These are phyloP conservation scores for Somion occarium DNA, from an alignment of 1,284 basidiomycete species.

Conservation along the genomic window DNA sequence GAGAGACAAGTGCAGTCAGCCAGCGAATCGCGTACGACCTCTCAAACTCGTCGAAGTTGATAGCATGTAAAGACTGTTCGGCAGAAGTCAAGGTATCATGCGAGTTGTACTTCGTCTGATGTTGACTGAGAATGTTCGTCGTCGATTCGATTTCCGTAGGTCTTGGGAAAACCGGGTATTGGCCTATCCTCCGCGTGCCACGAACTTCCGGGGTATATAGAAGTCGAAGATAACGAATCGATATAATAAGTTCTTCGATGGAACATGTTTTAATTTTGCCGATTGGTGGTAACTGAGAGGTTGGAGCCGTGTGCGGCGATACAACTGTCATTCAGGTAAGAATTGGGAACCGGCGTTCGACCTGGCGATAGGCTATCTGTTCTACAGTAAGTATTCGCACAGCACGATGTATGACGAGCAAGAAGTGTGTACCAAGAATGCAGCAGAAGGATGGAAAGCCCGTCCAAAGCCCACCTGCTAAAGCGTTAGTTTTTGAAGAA, in stretches of 20 bases:
- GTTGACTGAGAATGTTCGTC: background rate
- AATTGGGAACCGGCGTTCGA: background rate
- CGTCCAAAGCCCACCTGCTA: background rate
- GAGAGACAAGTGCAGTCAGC: constrained; percentile 56
- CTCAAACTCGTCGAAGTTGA: constrained; percentile 59
- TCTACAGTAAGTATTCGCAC: background rate
- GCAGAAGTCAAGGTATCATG: no score
- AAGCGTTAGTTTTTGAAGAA: no score
- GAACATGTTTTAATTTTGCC: constrained; percentile 19
- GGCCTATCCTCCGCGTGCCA: constrained; percentile 29
- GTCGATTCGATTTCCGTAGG: background rate
- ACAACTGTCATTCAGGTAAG: constrained; percentile 11
- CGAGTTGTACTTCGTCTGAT: background rate
- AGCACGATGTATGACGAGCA: background rate
- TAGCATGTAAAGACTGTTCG: constrained; percentile 10
- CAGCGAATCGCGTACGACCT: constrained; percentile 63
- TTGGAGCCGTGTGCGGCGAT: constrained; percentile 18
- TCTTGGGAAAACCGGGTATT: constrained; percentile 4
- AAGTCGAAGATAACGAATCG: constrained; percentile 34
- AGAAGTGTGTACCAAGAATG: background rate
- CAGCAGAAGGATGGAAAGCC: background rate
- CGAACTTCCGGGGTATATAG: constrained; percentile 45
- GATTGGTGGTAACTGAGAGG: constrained; percentile 26
- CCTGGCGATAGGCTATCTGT: background rate
- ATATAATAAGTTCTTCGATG: constrained; percentile 23